Evolutionary conservation across 164 flowering plant species (phyloP).

Genomic region (Chimonanthus salicifolius): DNA sequence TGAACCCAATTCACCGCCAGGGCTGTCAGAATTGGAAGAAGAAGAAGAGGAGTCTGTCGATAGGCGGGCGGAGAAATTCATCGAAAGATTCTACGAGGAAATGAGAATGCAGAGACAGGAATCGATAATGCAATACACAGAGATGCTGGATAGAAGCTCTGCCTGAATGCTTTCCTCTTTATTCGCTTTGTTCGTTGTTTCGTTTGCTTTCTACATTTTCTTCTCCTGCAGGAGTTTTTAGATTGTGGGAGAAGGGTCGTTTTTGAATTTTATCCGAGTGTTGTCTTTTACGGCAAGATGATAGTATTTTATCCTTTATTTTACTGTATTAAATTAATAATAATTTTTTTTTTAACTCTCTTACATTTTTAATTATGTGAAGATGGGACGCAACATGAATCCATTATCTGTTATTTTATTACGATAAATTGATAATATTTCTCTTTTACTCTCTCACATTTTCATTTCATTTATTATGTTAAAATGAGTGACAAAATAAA

Average conservation of each 20-base stretch:
- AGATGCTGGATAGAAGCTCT: constrained; percentile 7
- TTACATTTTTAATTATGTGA: too few relatives aligned
- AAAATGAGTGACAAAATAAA: too few relatives aligned
- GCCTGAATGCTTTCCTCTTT: background rate
- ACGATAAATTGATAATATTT: too few relatives aligned
- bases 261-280: too few relatives aligned
- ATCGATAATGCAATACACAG: constrained; percentile 12
- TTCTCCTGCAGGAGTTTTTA: background rate
- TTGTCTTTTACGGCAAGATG: too few relatives aligned
- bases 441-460: too few relatives aligned
- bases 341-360: too few relatives aligned
- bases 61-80: constrained; percentile 65
- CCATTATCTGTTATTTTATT: too few relatives aligned
- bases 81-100: constrained; percentile 49
- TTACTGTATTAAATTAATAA: too few relatives aligned
- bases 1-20: constrained; percentile 1
- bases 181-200: background rate
- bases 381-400: too few relatives aligned
- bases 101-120: constrained; percentile 51
- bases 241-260: background rate
- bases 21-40: constrained; percentile 13
- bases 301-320: too few relatives aligned
- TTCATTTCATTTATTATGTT: too few relatives aligned
- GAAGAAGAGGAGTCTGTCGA: constrained; percentile 51
- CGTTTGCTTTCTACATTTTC: background rate